Evolutionary conservation across 2,329 filamentous ascomycete species (phyloP).

Genomic region (Pyrenochaeta sp.): DNA sequence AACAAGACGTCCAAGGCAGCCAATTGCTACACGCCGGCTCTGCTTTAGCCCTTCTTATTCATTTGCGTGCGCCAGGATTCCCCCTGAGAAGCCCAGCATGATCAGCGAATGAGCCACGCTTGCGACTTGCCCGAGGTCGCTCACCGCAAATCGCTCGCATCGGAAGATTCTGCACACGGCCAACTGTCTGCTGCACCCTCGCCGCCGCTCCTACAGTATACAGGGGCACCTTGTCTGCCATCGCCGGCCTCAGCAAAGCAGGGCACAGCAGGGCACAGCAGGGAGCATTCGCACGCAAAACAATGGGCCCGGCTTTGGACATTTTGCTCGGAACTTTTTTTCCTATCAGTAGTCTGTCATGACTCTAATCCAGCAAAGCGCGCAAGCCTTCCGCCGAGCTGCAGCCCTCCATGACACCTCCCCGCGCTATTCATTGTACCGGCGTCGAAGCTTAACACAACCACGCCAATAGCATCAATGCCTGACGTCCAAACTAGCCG

Average conservation of each 20-base stretch:
- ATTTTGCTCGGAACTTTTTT: slow-evolving; percentile 20
- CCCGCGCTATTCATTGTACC: slow-evolving; percentile 25
- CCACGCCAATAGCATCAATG: slow-evolving; percentile 33
- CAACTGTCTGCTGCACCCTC: too few species aligned
- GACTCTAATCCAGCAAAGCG: slow-evolving; percentile 8
- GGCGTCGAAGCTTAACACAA: slow-evolving; percentile 40
- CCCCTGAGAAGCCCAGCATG: slow-evolving; percentile 14
- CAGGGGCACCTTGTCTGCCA: too few species aligned
- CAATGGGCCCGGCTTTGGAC: not conserved
- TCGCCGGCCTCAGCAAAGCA: too few species aligned
- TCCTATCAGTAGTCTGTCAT: slow-evolving; percentile 9
- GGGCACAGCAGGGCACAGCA: too few species aligned
- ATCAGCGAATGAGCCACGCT: not conserved
- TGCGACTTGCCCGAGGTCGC: too few species aligned
- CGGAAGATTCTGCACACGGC: too few species aligned
- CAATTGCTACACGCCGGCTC: slow-evolving; percentile 1
- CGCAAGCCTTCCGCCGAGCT: slow-evolving; percentile 30
- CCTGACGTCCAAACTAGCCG: slow-evolving; percentile 30
- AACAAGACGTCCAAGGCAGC: not conserved
- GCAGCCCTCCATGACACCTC: slow-evolving; percentile 24
- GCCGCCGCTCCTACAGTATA: too few species aligned
- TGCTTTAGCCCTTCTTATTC: slow-evolving; percentile 17
- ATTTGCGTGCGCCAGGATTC: slow-evolving; percentile 39
- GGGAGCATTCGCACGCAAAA: too few species aligned
- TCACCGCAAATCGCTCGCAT: too few species aligned